Evolutionary conservation across 208 protist species (phyloP).

Genomic region (Porcisia deanei): DNA sequence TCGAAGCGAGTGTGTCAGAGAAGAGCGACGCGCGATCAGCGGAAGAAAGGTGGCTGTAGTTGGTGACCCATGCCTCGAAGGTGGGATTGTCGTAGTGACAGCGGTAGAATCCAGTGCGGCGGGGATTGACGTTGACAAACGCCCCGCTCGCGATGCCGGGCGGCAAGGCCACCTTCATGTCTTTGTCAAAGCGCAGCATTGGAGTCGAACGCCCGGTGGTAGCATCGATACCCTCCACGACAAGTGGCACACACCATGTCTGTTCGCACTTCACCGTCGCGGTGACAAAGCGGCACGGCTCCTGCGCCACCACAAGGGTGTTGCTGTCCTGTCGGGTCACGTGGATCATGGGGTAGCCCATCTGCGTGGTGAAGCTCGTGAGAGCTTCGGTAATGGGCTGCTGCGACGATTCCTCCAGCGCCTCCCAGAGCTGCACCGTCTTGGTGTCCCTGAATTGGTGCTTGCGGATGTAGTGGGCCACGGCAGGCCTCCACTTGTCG

Average conservation of each 20-base stretch:
- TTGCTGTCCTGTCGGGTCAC: conserved; percentile 33
- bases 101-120: conserved; percentile 81
- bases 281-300: conserved; percentile 66
- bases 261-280: conserved; percentile 24
- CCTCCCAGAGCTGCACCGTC: conserved; percentile 95
- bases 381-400: conserved; percentile 87
- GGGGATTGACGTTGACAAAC: conserved; percentile 72
- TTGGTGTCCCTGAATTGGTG: conserved; percentile 92
- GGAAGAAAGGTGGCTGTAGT: conserved; percentile 46
- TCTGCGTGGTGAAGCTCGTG: conserved; percentile 91
- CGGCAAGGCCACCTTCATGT: conserved; percentile 50
- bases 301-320: conserved; percentile 34
- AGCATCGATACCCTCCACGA: conserved; percentile 45
- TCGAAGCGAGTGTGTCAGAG: conserved; percentile 67
- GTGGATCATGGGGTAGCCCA: conserved; percentile 93
- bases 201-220: conserved; percentile 36
- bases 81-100: conserved; percentile 77
- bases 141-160: conserved; percentile 24
- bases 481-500: conserved; percentile 83
- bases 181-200: conserved; percentile 51
- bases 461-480: conserved; percentile 93
- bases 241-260: conserved; percentile 75
- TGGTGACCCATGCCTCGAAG: conserved; percentile 51
- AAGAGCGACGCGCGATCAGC: conserved; percentile 68
- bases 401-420: conserved; percentile 83